A percentile compares a stretch with the other conserved stretches of the same genome.
Conservation (phyloP, 805 yeast species). For the Lipomyces yamadae region DNA sequence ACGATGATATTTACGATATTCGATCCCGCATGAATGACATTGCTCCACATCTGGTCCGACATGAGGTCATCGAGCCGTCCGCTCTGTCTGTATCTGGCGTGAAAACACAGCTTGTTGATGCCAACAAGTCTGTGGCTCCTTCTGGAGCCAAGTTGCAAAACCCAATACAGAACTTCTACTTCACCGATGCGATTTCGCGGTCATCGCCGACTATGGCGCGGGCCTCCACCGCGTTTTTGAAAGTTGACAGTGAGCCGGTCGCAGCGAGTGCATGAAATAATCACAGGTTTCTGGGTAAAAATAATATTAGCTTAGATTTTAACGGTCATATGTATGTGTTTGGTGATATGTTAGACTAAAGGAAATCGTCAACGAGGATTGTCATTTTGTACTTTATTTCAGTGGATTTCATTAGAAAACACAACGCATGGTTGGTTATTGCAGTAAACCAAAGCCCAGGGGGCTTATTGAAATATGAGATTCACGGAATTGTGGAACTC, state of each 20-base stretch:
- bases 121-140: constrained; percentile 49
- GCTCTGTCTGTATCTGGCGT: constrained; percentile 65
- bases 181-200: constrained; percentile 86
- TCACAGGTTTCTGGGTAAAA: neutral
- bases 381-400: neutral
- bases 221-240: constrained; percentile 59
- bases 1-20: constrained; percentile 70
- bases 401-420: neutral
- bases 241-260: constrained; percentile 29
- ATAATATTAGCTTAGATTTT: neutral
- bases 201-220: constrained; percentile 89
- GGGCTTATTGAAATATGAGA: neutral
- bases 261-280: constrained; percentile 32
- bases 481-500: too few species aligned
- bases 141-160: constrained; percentile 60
- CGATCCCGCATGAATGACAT: constrained; percentile 73
- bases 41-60: constrained; percentile 79
- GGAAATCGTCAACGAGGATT: neutral
- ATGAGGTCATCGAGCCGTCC: constrained; percentile 74
- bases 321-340: neutral
- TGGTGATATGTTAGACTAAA: neutral
- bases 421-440: neutral
- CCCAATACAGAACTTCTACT: constrained; percentile 82
- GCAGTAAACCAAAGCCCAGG: neutral
- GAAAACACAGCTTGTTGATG: constrained; percentile 49